Evolutionary conservation across 495 filamentous ascomycete genomes (phyloP), one percentile per base, ranked within the genome.

Genomic region (Aspergillus carlsbadensis): DNA sequence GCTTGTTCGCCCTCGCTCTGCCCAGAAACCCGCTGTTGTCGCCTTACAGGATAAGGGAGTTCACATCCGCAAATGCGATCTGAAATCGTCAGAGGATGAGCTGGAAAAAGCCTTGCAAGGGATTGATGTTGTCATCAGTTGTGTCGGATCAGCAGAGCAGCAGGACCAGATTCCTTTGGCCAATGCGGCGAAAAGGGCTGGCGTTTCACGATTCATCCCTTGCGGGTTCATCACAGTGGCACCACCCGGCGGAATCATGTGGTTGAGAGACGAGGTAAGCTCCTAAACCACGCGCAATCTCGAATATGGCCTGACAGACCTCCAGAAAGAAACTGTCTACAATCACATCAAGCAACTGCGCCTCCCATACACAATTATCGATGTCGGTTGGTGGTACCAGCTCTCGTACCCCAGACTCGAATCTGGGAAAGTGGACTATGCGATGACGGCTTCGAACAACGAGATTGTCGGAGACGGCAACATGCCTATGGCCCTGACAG

Each of bases 341-440:
- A 77, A 82, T 52, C 75, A 79, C 53, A 75, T 85, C 63, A 78
- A 76, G 64, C 71, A 75, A 57, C 62, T 81, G 20, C 61, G 65
- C 50, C 69, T 85, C 22, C 79, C 81, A 22, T 86, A 83, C 69
- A 86, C 82, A 21, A 77, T 84, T 64, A 78, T 86, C 59, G 82
- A 85, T 58, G 75, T 84, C 40, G 83, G 83, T 44, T 84, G 74
- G 72, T 86, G 82, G 82, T 80, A 80, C 66, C 78, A 83, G 62
- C 64, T 83, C 43, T 67, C 73, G 5, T 77, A 79, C 55, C 80
- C 77, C 6, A 62, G 67, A 15, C 64, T 85, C 14, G 69, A 75
- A n/a, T 83, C 78, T 18, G 82, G 82, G 7, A 71, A 72, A 45
- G 69, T 76, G 26, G 80, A 84, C 61, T 77, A 82, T 57, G 79